Evolutionary conservation across 768 basidiomycete genomes (phyloP), one percentile per base, ranked within the genome.

Genomic region (Tylopilus cervinicoccineus): DNA sequence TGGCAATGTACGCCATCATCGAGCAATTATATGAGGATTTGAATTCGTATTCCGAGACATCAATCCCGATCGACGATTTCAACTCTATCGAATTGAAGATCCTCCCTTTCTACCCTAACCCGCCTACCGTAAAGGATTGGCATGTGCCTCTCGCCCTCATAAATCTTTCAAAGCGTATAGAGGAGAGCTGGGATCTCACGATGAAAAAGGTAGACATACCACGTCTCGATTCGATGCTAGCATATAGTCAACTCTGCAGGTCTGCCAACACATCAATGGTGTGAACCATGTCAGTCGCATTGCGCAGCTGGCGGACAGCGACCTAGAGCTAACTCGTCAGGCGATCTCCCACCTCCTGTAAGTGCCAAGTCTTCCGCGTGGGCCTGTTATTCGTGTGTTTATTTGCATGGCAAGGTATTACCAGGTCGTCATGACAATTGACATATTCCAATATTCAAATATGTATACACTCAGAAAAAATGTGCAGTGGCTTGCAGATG

Each of bases 401-500:
- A 47, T 31, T 37, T 22, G 20, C 24, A 48, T 16, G 38, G 22
- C n/a, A 54, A 94, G 92, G 37, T 96, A 93, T 61, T 97, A 98
- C 64, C 92, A 96, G 70, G 93, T 94, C 34, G 83, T 96, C 55
- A 93, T 98, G 88, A 88, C 84, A 53, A 83, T 94, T 46, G 96
- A 99, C 70, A 91, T 98, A 37, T 99, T 99, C 65, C 94, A 96
- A 65, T 95, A 87, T 66, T 93, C 93, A 14, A 98, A 98, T 66
- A 92, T 95, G 84, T 99, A 99, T 63, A 93, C 92, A 1, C 75
- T 93, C 23, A 81, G 87, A 43, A 89, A 87, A 57, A 86, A 83
- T 52, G 81, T 96, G 20, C 84, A 92, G 57, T 91, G 87, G 79
- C 79, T 96, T 28, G 91, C 88, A 13, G 81, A 88, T 42, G 91